Percentiles rank a stretch among this genome's conserved stretches.
Evolutionary conservation across 257 asterid species (phyloP).

Genomic region (Przewalskia tangutica): DNA sequence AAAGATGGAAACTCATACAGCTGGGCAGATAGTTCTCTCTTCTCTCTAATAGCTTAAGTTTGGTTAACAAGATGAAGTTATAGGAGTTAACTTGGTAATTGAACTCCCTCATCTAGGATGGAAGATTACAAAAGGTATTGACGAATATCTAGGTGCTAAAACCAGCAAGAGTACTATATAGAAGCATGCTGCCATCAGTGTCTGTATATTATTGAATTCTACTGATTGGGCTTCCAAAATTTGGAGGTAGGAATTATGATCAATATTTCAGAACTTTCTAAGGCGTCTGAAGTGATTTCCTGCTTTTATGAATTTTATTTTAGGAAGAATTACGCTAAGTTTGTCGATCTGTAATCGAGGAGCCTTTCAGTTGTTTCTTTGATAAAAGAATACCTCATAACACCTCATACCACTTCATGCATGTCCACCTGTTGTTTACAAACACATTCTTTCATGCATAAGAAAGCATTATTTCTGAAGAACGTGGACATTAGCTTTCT

Average conservation of each 20-base stretch:
- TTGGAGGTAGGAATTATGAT: not conserved
- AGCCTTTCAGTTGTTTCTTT: not conserved
- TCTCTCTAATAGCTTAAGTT: not conserved
- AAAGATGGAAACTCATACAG: slow-evolving; percentile 1
- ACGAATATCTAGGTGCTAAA: not conserved
- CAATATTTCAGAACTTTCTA: not conserved
- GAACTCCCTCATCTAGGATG: not conserved
- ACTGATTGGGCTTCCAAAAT: not conserved
- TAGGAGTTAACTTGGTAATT: not conserved
- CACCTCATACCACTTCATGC: not conserved
- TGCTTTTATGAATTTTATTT: not conserved
- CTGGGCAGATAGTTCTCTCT: not conserved
- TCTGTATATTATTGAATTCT: not conserved
- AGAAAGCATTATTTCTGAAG: not conserved
- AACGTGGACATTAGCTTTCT: not conserved
- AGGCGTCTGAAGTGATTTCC: not conserved
- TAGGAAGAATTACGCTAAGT: not conserved
- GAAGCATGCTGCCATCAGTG: not conserved
- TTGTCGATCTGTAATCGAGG: not conserved
- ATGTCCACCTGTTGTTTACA: not conserved
- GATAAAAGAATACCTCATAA: not conserved
- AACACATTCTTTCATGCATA: not conserved
- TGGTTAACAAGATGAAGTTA: not conserved
- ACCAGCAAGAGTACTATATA: not conserved
- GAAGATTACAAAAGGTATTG: not conserved